These are phyloP conservation scores for Penicillium sp. DNA, from an alignment of 2,329 filamentous ascomycete species.

Conservation along the genomic window DNA sequence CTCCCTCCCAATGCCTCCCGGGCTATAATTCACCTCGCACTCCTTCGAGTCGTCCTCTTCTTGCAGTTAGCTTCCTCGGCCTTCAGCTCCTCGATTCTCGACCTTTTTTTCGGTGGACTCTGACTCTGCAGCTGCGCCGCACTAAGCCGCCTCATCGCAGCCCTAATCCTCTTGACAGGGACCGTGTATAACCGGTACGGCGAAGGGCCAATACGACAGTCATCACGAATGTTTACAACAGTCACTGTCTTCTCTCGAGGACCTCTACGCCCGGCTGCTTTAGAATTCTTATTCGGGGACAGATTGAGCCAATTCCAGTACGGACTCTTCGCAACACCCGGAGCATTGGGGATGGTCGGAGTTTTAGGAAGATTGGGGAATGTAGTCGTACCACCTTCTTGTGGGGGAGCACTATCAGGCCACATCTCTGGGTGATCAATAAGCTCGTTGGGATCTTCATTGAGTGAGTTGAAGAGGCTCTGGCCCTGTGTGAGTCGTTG, in stretches of 20 bases:
- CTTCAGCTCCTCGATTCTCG: neutral
- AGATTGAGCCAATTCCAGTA: constrained; percentile 2
- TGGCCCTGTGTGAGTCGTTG: neutral
- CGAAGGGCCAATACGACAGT: neutral
- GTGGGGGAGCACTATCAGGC: neutral
- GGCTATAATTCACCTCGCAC: neutral
- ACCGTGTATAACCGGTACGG: neutral
- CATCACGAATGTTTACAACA: neutral
- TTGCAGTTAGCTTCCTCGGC: neutral
- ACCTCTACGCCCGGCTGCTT: neutral
- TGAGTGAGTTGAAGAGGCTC: neutral
- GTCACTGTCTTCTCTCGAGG: neutral
- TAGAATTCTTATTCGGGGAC: neutral
- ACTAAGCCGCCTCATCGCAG: constrained; percentile 1
- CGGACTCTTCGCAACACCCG: neutral
- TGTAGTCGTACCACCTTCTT: neutral
- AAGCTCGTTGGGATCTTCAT: neutral
- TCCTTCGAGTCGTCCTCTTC: neutral
- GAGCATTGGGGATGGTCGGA: neutral
- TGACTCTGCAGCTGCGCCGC: neutral
- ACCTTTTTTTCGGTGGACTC: neutral
- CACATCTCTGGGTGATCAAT: neutral
- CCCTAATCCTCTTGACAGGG: neutral
- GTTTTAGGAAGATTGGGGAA: constrained; percentile 4
- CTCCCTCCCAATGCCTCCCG: neutral